Base-by-base conservation (phyloP, 2,329 filamentous ascomycete genomes). In the Talaromyces sp. region DNA sequence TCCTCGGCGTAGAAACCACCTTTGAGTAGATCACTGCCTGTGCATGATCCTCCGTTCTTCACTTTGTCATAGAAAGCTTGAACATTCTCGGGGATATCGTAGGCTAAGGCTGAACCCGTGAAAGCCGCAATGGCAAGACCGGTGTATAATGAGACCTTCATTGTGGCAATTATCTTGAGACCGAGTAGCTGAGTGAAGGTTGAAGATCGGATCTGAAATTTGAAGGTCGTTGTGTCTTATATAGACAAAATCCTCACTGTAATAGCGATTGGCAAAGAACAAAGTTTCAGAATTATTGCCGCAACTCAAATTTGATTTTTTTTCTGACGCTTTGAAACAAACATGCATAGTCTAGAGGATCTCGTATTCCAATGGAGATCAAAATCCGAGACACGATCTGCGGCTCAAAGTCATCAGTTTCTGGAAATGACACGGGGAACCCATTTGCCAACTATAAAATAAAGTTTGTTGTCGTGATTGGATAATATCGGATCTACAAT, bases 1-100 rank as follows among this genome's bases (percentile, higher is more conserved):
- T 61, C 63, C 27, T 54, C 49, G 47, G 57, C 70, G 17, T 61
- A 64, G 41, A 71, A 73, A 5, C 71, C 70, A 0, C 61, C 64
- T 1, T 66, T 54, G 37, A 73, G 67, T 8, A 63, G 61, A 50
- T 63, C 61, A 5, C 13, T 11, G 13, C 61, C 61, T 7, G 50
- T 31, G 61, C 61, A 63, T 17, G 37, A 19, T 17, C 61, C 61
- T 3, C 50, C 61, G 2, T 49, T 57, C 31, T 64, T 64, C 22
- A 64, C 62, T 39, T 64, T 64, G 57, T 64, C 25, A 37, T 64
- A 64, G 25, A 64, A 64, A n/a, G 56, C 41, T 45, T 64, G 62
- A 11, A 64, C 54, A 13, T 64, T 64, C 19, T 60, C 62, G n/a
- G 62, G 62, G 33, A 64, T 60, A 3, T 60, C 27, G 43, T 60